phyloP scores from a whole-genome alignment of 179 eudicot genomes.

The Amaranthus tricolor region DNA sequence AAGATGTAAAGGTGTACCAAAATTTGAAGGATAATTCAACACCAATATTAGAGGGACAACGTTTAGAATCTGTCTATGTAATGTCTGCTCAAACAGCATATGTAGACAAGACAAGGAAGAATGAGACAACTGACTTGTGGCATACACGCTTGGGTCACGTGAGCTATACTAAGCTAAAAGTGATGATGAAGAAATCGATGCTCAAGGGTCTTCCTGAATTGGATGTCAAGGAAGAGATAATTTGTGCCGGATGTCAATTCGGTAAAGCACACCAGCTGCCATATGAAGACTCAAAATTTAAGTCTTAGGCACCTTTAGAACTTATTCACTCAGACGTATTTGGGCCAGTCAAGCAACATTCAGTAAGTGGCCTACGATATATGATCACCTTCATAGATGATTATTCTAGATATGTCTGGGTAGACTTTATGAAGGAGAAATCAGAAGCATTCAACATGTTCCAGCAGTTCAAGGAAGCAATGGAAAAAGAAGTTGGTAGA shows the following conservation, averaged over 20 bases:
- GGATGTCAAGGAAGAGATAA: slow-evolving; percentile 11
- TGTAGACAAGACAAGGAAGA: slow-evolving; percentile 19
- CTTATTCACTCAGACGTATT: slow-evolving; percentile 12
- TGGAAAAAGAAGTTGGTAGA: slow-evolving; percentile 7
- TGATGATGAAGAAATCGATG: slow-evolving; percentile 15
- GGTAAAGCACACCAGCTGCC: slow-evolving; percentile 8
- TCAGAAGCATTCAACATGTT: slow-evolving; percentile 8
- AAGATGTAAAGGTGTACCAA: slow-evolving; percentile 13
- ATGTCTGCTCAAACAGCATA: slow-evolving; percentile 6
- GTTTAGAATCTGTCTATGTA: slow-evolving; percentile 11
- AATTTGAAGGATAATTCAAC: neutral
- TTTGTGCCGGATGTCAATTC: slow-evolving; percentile 11
- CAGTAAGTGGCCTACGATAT: slow-evolving; percentile 6
- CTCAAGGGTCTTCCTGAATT: slow-evolving; percentile 14
- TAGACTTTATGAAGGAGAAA: slow-evolving; percentile 17
- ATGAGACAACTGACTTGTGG: slow-evolving; percentile 13
- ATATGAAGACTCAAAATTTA: slow-evolving; percentile 17
- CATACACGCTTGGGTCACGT: slow-evolving; percentile 16
- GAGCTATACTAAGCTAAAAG: slow-evolving; percentile 6
- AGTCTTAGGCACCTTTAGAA: neutral
- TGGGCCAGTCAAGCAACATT: slow-evolving; percentile 6
- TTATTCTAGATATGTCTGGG: slow-evolving; percentile 16
- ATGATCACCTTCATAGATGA: slow-evolving; percentile 20
- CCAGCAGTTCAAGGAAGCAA: neutral
- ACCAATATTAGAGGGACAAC: slow-evolving; percentile 2